Percentiles rank a stretch among this genome's conserved stretches.
Evolutionary conservation across 2,329 filamentous ascomycete genomes (phyloP).

Genomic region (Fusarium oxysporum): DNA sequence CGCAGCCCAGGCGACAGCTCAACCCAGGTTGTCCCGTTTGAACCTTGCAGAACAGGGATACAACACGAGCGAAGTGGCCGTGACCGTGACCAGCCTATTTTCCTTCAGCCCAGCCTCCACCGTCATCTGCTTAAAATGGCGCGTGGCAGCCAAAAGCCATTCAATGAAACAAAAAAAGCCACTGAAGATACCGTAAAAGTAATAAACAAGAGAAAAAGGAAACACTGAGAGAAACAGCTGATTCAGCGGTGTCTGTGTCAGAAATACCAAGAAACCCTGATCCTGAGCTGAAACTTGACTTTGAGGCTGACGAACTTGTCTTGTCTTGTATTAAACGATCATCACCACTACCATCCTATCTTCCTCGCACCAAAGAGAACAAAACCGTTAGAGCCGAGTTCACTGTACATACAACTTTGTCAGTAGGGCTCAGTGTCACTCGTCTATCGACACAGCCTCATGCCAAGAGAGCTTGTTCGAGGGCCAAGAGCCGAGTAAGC

Average conservation of each 20-base stretch:
- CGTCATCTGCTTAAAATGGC: constrained; percentile 32
- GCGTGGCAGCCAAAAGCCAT: constrained; percentile 43
- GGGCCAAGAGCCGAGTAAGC: constrained; percentile 10
- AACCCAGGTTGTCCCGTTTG: constrained; percentile 18
- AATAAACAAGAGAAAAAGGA: constrained; percentile 3
- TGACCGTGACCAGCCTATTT: background rate
- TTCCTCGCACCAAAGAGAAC: background rate
- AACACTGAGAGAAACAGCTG: background rate
- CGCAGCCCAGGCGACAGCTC: constrained; percentile 3
- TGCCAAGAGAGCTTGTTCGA: constrained; percentile 25
- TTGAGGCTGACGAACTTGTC: constrained; percentile 31
- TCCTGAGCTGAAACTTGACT: constrained; percentile 27
- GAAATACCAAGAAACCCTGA: constrained; percentile 10
- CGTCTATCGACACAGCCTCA: constrained; percentile 31
- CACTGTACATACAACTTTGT: background rate
- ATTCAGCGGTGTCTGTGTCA: background rate
- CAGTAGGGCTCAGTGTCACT: background rate
- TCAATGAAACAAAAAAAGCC: constrained; percentile 1
- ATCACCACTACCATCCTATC: background rate
- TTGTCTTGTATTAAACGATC: background rate
- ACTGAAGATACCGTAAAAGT: background rate
- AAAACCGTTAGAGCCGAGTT: background rate
- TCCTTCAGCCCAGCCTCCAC: constrained; percentile 10
- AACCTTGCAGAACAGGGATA: constrained; percentile 25
- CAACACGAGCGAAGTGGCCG: constrained; percentile 16